Conservation (phyloP, 495 filamentous ascomycete genomes). For the Xylaria cubensis region DNA sequence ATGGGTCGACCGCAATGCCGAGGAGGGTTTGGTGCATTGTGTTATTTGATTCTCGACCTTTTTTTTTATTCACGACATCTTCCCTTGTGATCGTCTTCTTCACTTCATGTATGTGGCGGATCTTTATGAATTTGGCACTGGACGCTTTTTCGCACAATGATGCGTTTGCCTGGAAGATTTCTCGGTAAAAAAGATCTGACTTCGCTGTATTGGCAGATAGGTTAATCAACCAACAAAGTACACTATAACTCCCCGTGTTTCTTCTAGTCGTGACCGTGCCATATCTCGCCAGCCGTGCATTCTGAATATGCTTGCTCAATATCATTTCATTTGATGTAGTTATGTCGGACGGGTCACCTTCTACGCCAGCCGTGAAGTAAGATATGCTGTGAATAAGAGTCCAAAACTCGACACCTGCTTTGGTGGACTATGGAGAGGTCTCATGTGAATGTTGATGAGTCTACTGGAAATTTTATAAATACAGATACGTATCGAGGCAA, state of each 20-base stretch:
- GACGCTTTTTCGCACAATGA: conserved; percentile 12
- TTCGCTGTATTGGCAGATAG: conserved; percentile 21
- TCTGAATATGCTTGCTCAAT: background rate
- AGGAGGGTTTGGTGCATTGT: conserved; percentile 16
- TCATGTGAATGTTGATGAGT: background rate
- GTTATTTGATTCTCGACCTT: conserved; percentile 11
- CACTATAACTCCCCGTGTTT: background rate
- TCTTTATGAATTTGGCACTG: conserved; percentile 17
- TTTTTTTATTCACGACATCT: conserved; percentile 18
- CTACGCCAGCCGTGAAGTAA: background rate
- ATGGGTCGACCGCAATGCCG: conserved; percentile 12
- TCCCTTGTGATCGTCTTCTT: conserved; percentile 18
- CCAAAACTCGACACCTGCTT: background rate
- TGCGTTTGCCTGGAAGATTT: conserved; percentile 12
- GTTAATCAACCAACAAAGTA: conserved; percentile 11
- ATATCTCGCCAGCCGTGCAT: background rate
- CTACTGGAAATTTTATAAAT: background rate
- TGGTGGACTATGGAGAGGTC: background rate
- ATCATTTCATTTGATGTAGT: background rate
- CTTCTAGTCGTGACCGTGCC: background rate
- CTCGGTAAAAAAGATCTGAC: background rate
- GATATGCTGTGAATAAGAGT: background rate
- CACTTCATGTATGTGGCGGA: conserved; percentile 19
- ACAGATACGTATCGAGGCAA: background rate
- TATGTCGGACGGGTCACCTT: background rate